A percentile compares a stretch with the other conserved stretches of the same genome.
phyloP scores from a whole-genome alignment of 495 filamentous ascomycete species.

The Bombardia bombarda region DNA sequence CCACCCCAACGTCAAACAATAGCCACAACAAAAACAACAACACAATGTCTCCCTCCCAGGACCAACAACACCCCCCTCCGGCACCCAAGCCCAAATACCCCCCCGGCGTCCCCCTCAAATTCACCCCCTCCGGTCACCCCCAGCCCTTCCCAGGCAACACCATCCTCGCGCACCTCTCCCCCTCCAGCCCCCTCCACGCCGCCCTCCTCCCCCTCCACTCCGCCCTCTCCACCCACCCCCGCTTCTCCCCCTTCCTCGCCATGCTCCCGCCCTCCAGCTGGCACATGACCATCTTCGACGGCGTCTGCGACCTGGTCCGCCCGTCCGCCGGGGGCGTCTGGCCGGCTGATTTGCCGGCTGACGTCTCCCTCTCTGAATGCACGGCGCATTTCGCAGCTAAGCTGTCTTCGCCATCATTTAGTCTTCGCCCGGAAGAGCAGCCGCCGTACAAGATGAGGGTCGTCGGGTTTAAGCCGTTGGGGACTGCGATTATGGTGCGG shows the following conservation, averaged over 20 bases:
- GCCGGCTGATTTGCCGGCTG: slow-evolving; percentile 7
- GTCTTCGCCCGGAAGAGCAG: slow-evolving; percentile 3
- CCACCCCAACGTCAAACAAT: too few species aligned
- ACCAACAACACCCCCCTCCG: too few species aligned
- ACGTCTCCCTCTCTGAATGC: slow-evolving; percentile 9
- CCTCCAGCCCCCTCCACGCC: slow-evolving; percentile 1
- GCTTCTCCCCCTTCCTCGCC: slow-evolving; percentile 2
- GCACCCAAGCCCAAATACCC: slow-evolving; percentile 3
- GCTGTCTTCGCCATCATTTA: slow-evolving; percentile 7
- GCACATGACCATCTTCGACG: slow-evolving; percentile 22
- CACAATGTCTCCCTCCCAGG: too few species aligned
- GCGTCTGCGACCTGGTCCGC: slow-evolving; percentile 15
- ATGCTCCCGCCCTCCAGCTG: slow-evolving; percentile 16
- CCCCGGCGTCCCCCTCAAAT: slow-evolving; percentile 15
- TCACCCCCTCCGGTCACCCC: slow-evolving; percentile 12
- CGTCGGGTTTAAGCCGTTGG: slow-evolving; percentile 5
- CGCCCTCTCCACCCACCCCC: slow-evolving; percentile 1
- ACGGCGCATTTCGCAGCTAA: slow-evolving; percentile 4
- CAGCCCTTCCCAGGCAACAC: slow-evolving; percentile 20
- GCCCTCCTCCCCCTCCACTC: slow-evolving; percentile 9
- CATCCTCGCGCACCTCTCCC: slow-evolving; percentile 15
- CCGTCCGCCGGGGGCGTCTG: slow-evolving; percentile 10
- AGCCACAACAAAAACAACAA: too few species aligned
- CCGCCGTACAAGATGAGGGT: slow-evolving; percentile 7
- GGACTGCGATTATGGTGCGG: slow-evolving; percentile 5